phyloP scores from a whole-genome alignment of 2,329 filamentous ascomycete genomes.

The Hypoxylon sp. region DNA sequence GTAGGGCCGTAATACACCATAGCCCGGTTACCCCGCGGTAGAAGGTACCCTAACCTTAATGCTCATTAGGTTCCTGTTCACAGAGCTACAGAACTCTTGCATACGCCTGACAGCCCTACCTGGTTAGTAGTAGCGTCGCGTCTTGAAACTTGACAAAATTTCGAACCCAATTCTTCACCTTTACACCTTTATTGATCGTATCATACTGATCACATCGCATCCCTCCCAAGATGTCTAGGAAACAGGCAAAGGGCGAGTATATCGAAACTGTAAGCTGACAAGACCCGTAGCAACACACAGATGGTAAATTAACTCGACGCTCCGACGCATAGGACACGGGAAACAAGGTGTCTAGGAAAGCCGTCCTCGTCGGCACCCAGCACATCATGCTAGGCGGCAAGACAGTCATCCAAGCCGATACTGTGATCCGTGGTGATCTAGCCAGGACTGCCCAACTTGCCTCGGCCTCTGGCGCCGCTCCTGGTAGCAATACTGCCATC shows the following conservation, averaged over 20 bases:
- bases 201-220: no score
- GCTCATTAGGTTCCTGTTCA: no score
- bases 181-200: no score
- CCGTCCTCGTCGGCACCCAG: slow-evolving; percentile 90
- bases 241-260: slow-evolving; percentile 86
- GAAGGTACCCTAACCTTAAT: no score
- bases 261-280: slow-evolving; percentile 82
- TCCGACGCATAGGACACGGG: slow-evolving; percentile 79
- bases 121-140: no score
- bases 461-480: slow-evolving; percentile 50
- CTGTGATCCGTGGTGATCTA: slow-evolving; percentile 92
- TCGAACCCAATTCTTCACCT: no score
- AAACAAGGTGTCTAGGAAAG: slow-evolving; percentile 96
- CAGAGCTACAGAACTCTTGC: no score
- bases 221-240: slow-evolving; percentile 77
- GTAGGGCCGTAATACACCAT: no score
- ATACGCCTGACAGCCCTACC: no score
- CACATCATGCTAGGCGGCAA: slow-evolving; percentile 98
- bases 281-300: not conserved
- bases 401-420: slow-evolving; percentile 94
- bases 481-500: slow-evolving; percentile 72
- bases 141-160: no score
- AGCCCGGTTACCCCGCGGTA: no score
- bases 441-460: slow-evolving; percentile 63
- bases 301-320: not conserved